Evolutionary conservation across 371 early-diverging fungal species (phyloP).

Genomic region (Mucor mucedo): DNA sequence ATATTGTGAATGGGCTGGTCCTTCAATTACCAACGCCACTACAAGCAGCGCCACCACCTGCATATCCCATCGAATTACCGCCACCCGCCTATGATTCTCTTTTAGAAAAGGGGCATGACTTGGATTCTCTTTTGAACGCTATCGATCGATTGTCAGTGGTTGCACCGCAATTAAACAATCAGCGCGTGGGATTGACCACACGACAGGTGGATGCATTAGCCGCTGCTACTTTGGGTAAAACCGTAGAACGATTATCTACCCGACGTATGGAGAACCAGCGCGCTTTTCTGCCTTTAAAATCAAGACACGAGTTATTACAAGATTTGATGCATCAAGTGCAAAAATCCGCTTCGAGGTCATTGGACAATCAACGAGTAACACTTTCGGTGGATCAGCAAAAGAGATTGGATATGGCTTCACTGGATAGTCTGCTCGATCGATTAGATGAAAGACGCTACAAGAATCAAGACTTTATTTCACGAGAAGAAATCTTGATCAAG

Average conservation of each 20-base stretch:
- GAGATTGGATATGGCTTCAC: conserved; percentile 30
- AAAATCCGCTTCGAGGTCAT: conserved; percentile 32
- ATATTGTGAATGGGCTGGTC: conserved; percentile 27
- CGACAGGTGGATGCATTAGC: conserved; percentile 46
- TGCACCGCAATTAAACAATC: conserved; percentile 57
- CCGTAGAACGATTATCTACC: conserved; percentile 35
- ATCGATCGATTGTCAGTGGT: conserved; percentile 52
- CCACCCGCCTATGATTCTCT: conserved; percentile 25
- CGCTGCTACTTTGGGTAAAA: conserved; percentile 35
- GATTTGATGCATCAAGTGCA: conserved; percentile 29
- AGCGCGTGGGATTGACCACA: conserved; percentile 50
- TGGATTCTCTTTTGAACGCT: conserved; percentile 56
- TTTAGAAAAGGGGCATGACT: conserved; percentile 27
- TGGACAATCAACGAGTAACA: conserved; percentile 40
- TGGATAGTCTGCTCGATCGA: conserved; percentile 23
- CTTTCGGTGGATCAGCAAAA: conserved; percentile 19
- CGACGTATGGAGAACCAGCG: conserved; percentile 48
- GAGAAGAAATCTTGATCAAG: conserved; percentile 45
- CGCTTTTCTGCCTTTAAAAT: conserved; percentile 19
- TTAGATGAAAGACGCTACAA: conserved; percentile 35
- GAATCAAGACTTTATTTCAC: conserved; percentile 54
- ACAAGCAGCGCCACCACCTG: neutral
- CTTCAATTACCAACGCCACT: conserved; percentile 16
- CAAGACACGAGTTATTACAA: conserved; percentile 17
- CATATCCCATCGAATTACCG: neutral